phyloP scores from a whole-genome alignment of 345 rosid genomes.

The Psidium guajava region DNA sequence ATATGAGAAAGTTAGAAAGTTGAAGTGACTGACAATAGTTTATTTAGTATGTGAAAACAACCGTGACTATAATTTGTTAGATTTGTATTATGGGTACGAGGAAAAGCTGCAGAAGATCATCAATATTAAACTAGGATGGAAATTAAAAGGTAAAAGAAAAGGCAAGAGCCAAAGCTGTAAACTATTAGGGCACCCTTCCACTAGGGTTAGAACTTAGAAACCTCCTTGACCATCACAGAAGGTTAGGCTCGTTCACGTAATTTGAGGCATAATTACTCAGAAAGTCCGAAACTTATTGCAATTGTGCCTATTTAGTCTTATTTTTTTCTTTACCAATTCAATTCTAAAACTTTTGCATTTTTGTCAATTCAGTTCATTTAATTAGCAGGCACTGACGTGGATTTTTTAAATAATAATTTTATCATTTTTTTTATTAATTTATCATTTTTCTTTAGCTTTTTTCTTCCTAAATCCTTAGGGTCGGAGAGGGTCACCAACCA shows the following conservation, averaged over 20 bases:
- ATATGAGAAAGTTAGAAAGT: not conserved
- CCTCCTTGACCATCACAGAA: not conserved
- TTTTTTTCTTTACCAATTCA: too few relatives aligned
- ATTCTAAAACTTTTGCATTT: too few relatives aligned
- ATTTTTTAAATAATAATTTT: too few relatives aligned
- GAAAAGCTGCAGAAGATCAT: not conserved
- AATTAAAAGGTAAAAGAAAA: not conserved
- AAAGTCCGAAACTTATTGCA: too few relatives aligned
- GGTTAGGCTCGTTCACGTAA: not conserved
- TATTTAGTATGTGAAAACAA: not conserved
- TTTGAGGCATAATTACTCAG: not conserved
- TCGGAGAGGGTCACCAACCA: too few relatives aligned
- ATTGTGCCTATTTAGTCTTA: too few relatives aligned
- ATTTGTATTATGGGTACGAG: not conserved
- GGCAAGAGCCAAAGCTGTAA: not conserved
- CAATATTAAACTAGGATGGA: not conserved
- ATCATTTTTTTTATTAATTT: too few relatives aligned
- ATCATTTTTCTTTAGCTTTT: too few relatives aligned
- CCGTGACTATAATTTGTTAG: not conserved
- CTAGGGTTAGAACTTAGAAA: not conserved
- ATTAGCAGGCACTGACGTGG: accelerated
- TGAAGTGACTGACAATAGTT: not conserved
- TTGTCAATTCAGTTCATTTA: too few relatives aligned
- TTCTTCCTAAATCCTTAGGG: too few relatives aligned
- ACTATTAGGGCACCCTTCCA: not conserved